A percentile compares a stretch with the other conserved stretches of the same genome.
phyloP scores from a whole-genome alignment of 75 land plant species.

The Selaginella tamariscina region DNA sequence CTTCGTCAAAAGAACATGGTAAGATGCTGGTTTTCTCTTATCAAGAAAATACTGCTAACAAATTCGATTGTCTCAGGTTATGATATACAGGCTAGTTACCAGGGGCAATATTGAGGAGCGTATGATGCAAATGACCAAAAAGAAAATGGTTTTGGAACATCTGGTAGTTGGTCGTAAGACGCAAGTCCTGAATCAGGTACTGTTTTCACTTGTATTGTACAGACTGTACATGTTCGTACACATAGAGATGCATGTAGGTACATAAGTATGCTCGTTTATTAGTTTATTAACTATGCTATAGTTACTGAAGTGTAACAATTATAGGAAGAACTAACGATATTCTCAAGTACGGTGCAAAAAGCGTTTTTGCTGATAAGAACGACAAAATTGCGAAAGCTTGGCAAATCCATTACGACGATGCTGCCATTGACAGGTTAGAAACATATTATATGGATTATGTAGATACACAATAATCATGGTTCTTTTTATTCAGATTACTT shows the following conservation, averaged over 20 bases:
- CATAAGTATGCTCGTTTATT: not conserved
- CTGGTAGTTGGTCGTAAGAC: constrained; percentile 92
- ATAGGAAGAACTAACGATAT: constrained; percentile 98
- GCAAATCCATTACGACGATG: constrained; percentile 96
- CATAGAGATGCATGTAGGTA: too few relatives aligned
- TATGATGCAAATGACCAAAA: constrained; percentile 99
- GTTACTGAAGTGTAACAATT: too few relatives aligned
- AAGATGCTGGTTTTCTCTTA: not conserved
- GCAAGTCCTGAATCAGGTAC: constrained; percentile 75
- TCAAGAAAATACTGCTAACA: not conserved
- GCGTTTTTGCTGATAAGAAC: constrained; percentile 74
- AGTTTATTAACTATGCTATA: not conserved
- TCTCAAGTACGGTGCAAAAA: constrained; percentile 84
- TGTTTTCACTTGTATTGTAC: not conserved
- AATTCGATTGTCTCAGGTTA: constrained; percentile 40
- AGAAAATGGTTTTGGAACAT: constrained; percentile 98
- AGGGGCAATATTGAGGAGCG: constrained; percentile 95
- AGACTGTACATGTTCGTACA: too few relatives aligned
- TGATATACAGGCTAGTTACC: constrained; percentile 86
- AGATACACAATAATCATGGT: too few relatives aligned
- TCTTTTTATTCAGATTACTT: constrained; percentile 81
- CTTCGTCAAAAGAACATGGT: constrained; percentile 92
- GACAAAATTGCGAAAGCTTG: constrained; percentile 73
- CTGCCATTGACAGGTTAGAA: constrained; percentile 89
- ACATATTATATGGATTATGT: too few relatives aligned